Evolutionary conservation across 2,329 filamentous ascomycete genomes (phyloP).

Genomic region (Grosmannia huntii): DNA sequence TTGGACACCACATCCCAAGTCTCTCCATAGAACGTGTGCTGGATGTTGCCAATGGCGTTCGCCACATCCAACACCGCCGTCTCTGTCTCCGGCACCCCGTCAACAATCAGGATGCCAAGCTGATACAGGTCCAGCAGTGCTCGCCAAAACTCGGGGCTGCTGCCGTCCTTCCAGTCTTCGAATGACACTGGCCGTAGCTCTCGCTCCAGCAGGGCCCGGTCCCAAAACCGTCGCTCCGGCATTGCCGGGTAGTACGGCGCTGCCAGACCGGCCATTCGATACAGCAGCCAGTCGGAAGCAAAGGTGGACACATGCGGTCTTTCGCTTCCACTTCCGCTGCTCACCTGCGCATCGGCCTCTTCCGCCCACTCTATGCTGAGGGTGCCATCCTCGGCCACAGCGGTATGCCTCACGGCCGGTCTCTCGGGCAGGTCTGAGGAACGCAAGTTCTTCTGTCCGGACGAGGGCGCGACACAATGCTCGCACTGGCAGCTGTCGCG

Average conservation of each 20-base stretch:
- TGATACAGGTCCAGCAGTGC: conserved; percentile 49
- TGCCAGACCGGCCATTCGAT: conserved; percentile 23
- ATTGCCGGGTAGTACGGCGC: conserved; percentile 24
- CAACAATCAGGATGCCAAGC: conserved; percentile 66
- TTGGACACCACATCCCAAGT: conserved; percentile 85
- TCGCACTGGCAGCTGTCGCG: conserved; percentile 47
- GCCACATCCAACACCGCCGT: conserved; percentile 55
- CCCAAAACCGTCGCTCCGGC: conserved; percentile 25
- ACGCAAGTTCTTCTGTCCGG: conserved; percentile 51
- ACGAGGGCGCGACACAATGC: conserved; percentile 44
- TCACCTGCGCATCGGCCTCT: neutral
- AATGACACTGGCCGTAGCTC: conserved; percentile 47
- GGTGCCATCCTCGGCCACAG: conserved; percentile 1
- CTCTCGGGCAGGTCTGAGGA: conserved; percentile 46
- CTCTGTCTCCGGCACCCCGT: conserved; percentile 56
- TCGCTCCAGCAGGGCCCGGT: conserved; percentile 20
- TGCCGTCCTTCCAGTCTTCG: conserved; percentile 54
- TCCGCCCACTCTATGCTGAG: conserved; percentile 4
- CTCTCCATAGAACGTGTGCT: conserved; percentile 80
- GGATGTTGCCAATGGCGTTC: conserved; percentile 60
- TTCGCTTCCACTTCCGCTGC: neutral
- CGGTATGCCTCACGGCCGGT: conserved; percentile 1
- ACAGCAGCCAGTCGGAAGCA: conserved; percentile 5
- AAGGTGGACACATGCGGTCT: conserved; percentile 7
- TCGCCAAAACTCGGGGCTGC: conserved; percentile 38